Evolutionary conservation across 106 monocot genomes (phyloP), one percentile per base, ranked within the genome.

Genomic region (Phalaenopsis equestris): DNA sequence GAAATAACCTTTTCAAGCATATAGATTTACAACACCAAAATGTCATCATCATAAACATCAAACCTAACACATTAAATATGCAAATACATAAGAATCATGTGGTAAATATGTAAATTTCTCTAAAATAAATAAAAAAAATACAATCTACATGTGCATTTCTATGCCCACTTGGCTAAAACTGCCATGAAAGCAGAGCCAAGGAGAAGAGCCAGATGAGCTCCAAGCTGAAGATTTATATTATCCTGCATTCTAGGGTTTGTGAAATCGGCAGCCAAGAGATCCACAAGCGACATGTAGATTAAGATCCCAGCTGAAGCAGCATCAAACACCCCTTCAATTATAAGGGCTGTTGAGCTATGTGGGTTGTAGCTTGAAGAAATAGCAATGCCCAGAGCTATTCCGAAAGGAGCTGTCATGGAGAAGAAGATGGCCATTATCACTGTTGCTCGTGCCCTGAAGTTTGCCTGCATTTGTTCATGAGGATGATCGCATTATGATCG

Each of bases 281-380:
- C 78, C 3, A 85, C 82, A 1, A 85, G 79, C 1, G 85, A 68
- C 85, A 85, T 85, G 75, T 85, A 85, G 4, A 85, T 75, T 0
- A 85, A 43, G 17, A 85, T 85, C 4, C 85, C 85, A 0, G 85
- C 81, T 5, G 85, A 73, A 45, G 82, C 77, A 3, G 85, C 73
- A 56, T 78, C 73, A 36, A 85, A 82, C 14, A 85, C 10, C 17
- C 85, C 85, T 68, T 85, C 85, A 1, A 85, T 77, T 2, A 74
- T 74, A 3, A 85, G 82, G 4, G 85, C 85, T 0, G 79, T 79
- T 3, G 73, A 42, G 73, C 85, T 85, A 21, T 64, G 74, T 5
- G 7, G 12, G 1, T 86, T 18, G 82, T 82, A 86, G 39, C 67
- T 12, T 3, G 79, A 76, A 17, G 82, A 79, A 3, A 86, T 38